phyloP scores from a whole-genome alignment of 768 basidiomycete genomes.

The Trametes cinnabarina region DNA sequence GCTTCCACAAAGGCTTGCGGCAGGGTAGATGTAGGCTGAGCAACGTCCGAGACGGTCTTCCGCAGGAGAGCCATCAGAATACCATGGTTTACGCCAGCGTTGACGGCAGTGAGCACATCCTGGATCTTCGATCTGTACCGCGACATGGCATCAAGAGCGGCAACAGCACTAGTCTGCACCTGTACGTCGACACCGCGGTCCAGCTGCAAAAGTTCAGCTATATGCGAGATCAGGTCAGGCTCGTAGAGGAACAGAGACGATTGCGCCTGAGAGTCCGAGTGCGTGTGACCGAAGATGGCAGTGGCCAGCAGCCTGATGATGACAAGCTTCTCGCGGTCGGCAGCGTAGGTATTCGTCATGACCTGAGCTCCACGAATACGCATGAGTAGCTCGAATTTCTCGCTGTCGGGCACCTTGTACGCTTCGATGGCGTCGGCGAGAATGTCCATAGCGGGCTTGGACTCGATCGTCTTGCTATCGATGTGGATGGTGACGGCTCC shows the following conservation, averaged over 20 bases:
- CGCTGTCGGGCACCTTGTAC: conserved; percentile 70
- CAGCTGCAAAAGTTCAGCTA: conserved; percentile 86
- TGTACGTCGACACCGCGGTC: conserved; percentile 66
- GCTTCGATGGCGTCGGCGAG: conserved; percentile 70
- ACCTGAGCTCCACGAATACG: conserved; percentile 79
- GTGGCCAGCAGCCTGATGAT: conserved; percentile 81
- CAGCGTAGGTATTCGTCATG: conserved; percentile 54
- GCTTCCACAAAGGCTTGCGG: conserved; percentile 82
- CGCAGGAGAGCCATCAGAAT: conserved; percentile 87
- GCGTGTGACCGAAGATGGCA: conserved; percentile 88
- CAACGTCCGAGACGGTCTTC: conserved; percentile 73
- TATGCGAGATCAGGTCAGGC: conserved; percentile 84
- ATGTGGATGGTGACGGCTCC: conserved; percentile 63
- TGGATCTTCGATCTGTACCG: conserved; percentile 79
- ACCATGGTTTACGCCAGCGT: conserved; percentile 95
- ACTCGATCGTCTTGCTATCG: conserved; percentile 55
- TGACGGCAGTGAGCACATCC: conserved; percentile 87
- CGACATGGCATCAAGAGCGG: conserved; percentile 87
- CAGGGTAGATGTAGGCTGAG: conserved; percentile 59
- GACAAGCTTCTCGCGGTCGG: conserved; percentile 76
- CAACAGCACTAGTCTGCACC: conserved; percentile 82
- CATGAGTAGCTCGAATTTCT: conserved; percentile 86
- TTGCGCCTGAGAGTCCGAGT: conserved; percentile 73
- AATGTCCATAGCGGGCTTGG: conserved; percentile 70
- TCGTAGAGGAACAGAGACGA: conserved; percentile 90